Evolutionary conservation across 352 stramenopile genomes (phyloP), one percentile per base, ranked within the genome.

Genomic region (Aphanomyces invadans): DNA sequence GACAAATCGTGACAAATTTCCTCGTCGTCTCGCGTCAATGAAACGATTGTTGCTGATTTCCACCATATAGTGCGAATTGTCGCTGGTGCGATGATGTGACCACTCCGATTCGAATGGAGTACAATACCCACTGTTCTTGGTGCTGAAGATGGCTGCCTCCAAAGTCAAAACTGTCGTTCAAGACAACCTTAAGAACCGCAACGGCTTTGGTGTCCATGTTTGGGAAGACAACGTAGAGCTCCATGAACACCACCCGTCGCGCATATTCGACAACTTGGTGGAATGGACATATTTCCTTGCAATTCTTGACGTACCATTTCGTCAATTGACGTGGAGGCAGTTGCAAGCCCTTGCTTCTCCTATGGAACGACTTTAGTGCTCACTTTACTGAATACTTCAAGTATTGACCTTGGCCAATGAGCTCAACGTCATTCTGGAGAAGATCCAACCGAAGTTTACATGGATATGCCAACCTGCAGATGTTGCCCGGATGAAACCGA

Each of bases 241-340:
- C 5, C 65, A 78, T 12, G 17, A 23, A 3, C 2, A 39, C 23
- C 11, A 28, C 5, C 42, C 51, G 4, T 29, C 69, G 0, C 62
- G 70, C 3, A 78, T 75, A 19, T 70, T 12, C 26, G 7, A 57
- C 49, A 26, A 65, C 45, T 1, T 76, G 71, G 71, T 79, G 65
- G 62, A 72, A 75, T 53, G 63, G 39, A 17, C 21, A 75, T 2
- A 26, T 79, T 0, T 71, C 65, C 11, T 57, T 73, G 17, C 54
- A 28, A 19, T 75, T 77, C n/a, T 32, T 71, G 1, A 36, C 62
- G 11, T 66, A 68, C 48, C 44, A 69, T 36, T 74, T 74, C 19
- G 49, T 45, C 15, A 44, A 61, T 4, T n/a, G 52, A 21, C 36
- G 36, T 51, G 48, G 28, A 7, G 12, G 7, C 7, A 15, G 7